Base-by-base conservation (phyloP, 2,329 filamentous ascomycete species). In the Teratosphaeria nubilosa region DNA sequence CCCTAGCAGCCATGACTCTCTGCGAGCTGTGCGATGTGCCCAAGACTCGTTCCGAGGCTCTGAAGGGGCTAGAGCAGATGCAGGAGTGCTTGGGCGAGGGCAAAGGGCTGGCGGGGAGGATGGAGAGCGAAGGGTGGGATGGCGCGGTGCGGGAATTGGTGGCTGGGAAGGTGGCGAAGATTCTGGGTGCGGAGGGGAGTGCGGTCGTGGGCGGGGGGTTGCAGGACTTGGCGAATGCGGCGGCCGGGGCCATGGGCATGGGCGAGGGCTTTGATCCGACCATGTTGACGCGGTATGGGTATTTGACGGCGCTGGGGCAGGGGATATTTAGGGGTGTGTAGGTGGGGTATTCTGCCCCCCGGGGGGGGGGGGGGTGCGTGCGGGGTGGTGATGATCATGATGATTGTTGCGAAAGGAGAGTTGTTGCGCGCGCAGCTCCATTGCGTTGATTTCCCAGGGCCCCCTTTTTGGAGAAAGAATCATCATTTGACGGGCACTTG, bases 1-100 rank as follows among this genome's bases (percentile, higher is more conserved):
- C 78, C 13, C 75, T 89, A 10, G 78, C 80, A 1, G 76, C 81
- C 11, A 75, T 87, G 66, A 80, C 81, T n/a, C 74, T 90, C 3
- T 72, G 82, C 53, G 82, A 86, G 62, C 75, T 89, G 34, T 73
- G 74, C 32, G 82, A 80, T 64, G 72, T 80, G 9, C 79, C 83
- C 9, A 76, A 74, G 60, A 82, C 80, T 2, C 78, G 77, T 51
- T 80, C 83, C 5, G 82, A 85, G 62, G 84, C 84, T 0, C 75
- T 75, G 14, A 74, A 75, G 58, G 75, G 82, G 7, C 75, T 86
- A 25, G 79, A 77, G 60, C 77, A 82, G 25, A 75, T 89, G 31
- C 69, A 81, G 5, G 81, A 86, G 34, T 67, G 80, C 77, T 66
- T 74, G 13, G 70, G 70, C 16, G 68, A 71, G 34, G 72, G 71